Evolutionary conservation across 176 grass and related monocot genomes (phyloP).

Genomic region (Avena eriantha): DNA sequence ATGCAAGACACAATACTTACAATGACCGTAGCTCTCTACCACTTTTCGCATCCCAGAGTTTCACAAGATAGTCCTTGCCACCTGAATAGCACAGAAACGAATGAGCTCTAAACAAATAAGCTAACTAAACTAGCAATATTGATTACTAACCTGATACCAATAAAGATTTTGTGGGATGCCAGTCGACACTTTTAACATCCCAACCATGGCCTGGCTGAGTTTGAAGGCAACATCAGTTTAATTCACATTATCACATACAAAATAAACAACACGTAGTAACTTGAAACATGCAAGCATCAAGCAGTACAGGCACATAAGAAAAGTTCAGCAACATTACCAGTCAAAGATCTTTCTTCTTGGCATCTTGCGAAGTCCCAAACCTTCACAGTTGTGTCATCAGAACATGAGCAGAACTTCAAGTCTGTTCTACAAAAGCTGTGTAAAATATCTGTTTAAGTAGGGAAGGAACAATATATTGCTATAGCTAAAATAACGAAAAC

Average conservation of each 20-base stretch:
- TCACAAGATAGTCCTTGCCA: constrained; percentile 97
- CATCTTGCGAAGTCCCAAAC: constrained; percentile 99
- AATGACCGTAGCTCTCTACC: constrained; percentile 88
- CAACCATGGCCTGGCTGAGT: constrained; percentile 99
- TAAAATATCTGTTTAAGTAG: constrained; percentile 36
- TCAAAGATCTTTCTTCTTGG: constrained; percentile 98
- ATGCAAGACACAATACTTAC: constrained; percentile 54
- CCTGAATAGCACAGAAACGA: constrained; percentile 57
- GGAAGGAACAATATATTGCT: constrained; percentile 32
- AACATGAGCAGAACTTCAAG: constrained; percentile 99
- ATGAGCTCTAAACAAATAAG: constrained; percentile 36
- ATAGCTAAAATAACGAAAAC: constrained; percentile 30
- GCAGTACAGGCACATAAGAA: constrained; percentile 32
- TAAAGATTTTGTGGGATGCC: constrained; percentile 98
- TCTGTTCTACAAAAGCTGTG: constrained; percentile 97
- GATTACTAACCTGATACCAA: constrained; percentile 85
- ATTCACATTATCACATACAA: constrained; percentile 20
- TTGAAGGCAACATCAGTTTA: constrained; percentile 74
- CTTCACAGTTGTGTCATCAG: constrained; percentile 95
- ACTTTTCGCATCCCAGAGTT: constrained; percentile 97
- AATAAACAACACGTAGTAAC: constrained; percentile 41
- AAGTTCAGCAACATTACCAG: constrained; percentile 87
- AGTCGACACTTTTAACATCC: constrained; percentile 99
- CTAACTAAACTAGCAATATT: constrained; percentile 32
- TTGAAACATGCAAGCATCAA: constrained; percentile 24